Evolutionary conservation across 768 basidiomycete species (phyloP).

Genomic region (Hemileccinum impolitum): DNA sequence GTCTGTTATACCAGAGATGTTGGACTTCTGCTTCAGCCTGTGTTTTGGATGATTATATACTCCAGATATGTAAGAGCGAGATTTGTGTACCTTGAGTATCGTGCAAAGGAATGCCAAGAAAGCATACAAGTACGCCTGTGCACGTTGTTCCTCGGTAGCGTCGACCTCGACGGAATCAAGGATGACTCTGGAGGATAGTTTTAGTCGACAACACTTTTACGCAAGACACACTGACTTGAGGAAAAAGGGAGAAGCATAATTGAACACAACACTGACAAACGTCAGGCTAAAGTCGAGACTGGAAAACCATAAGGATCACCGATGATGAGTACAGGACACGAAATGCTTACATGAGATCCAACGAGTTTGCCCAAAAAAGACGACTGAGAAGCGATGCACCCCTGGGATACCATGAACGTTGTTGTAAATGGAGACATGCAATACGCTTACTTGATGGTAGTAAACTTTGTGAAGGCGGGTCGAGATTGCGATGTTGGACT

Average conservation of each 20-base stretch:
- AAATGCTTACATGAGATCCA: slow-evolving; percentile 38
- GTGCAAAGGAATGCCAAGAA: slow-evolving; percentile 67
- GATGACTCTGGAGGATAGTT: slow-evolving; percentile 42
- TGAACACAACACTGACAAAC: slow-evolving; percentile 64
- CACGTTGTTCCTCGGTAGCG: slow-evolving; percentile 47
- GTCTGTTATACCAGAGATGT: slow-evolving; percentile 77
- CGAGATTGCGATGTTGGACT: slow-evolving; percentile 67
- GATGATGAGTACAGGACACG: background rate
- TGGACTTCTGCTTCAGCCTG: slow-evolving; percentile 66
- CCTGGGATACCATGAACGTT: slow-evolving; percentile 7
- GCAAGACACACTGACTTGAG: slow-evolving; percentile 50
- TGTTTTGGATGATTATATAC: background rate
- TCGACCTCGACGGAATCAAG: slow-evolving; percentile 50
- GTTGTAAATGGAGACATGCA: background rate
- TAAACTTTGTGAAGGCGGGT: slow-evolving; percentile 54
- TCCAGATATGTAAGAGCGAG: background rate
- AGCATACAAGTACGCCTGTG: slow-evolving; percentile 75
- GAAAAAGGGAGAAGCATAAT: slow-evolving; percentile 83
- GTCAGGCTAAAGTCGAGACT: slow-evolving; percentile 69
- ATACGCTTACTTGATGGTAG: slow-evolving; percentile 20
- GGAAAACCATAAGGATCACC: background rate
- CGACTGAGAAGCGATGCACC: slow-evolving; percentile 37
- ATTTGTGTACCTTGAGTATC: slow-evolving; percentile 20
- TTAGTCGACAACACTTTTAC: background rate
- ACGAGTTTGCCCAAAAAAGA: slow-evolving; percentile 44